Evolutionary conservation across 2,329 filamentous ascomycete genomes (phyloP), one percentile per base, ranked within the genome.

Genomic region (Catunica adiposa): DNA sequence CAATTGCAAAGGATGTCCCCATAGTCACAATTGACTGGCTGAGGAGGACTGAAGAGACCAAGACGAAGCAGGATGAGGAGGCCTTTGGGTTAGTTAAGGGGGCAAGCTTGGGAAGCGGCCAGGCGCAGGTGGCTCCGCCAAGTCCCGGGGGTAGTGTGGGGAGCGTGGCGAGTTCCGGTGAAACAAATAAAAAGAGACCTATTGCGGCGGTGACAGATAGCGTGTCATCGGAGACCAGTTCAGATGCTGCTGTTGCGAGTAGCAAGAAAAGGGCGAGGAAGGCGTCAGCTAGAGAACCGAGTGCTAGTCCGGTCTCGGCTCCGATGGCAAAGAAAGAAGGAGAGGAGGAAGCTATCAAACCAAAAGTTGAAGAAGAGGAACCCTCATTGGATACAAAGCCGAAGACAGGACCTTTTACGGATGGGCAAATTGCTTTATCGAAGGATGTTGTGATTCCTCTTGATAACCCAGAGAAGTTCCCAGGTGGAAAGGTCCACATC

Each of bases 11-110:
- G 34, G 69, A 65, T 20, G 66, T 83, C 11, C 71, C 72, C 2
- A 71, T 86, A 48, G 73, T 87, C 25, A 71, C 67, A 8, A 64
- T 82, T 0, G 67, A 76, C 14, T 88, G 84, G 84, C 67, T 82
- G n/a, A 60, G 62, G 23, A 61, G 60, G 51, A 60, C 61, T 46
- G 59, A 66, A 14, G 63, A 63, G 5, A 60, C 59, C 9, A 60
- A 61, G 15, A 58, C 58, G 14, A 46, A 25, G 26, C 48, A 51
- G 25, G 20, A 23, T 23, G 44, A 48, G 44, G 8, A 22, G 17
- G 7, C 20, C 20, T 23, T 44, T 4, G 8, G 44, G 20, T 23
- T 14, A 8, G 44, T 15, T 22, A 5, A 25, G 8, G 44, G 44
- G 4, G 44, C 17, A 8, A 20, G 15, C 15, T 26, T 26, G 1